Evolutionary conservation across 148 eudicot species (phyloP).

Genomic region (Dianthus caryophyllus): DNA sequence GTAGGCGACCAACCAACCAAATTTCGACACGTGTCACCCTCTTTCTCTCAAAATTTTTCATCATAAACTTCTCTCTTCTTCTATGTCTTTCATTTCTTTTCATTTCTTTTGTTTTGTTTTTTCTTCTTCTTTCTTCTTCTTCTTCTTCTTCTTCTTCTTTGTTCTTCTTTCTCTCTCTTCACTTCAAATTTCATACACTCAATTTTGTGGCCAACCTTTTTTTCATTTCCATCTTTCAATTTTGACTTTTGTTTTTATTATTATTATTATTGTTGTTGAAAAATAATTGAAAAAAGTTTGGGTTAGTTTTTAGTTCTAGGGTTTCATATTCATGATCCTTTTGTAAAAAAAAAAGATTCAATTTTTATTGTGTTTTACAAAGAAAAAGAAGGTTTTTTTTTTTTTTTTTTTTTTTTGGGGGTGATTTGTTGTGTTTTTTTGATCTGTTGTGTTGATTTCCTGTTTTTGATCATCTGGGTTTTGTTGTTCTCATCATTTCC

Average conservation of each 20-base stretch:
- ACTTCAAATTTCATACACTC: constrained; percentile 11
- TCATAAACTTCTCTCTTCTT: too few species aligned
- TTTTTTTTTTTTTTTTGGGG: background rate
- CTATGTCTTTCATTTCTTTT: constrained; percentile 12
- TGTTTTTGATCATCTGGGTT: background rate
- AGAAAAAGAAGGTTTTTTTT: background rate
- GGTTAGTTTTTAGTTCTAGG: constrained; percentile 1
- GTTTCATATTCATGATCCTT: constrained; percentile 21
- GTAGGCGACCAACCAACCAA: constrained; percentile 7
- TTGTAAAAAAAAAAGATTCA: background rate
- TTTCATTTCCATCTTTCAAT: constrained; percentile 12
- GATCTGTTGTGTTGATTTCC: constrained; percentile 13
- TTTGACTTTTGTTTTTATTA: too few species aligned
- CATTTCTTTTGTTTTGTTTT: constrained; percentile 14
- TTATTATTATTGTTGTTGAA: too few species aligned
- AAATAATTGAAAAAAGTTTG: background rate
- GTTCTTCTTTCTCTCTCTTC: background rate
- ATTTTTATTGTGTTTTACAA: background rate
- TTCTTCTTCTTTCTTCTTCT: too few species aligned
- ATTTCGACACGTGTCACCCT: constrained; percentile 4
- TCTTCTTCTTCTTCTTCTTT: too few species aligned
- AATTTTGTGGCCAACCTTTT: constrained; percentile 25
- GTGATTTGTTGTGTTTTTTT: constrained; percentile 3
- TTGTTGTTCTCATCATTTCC: constrained; percentile 1
- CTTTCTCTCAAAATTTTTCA: too few species aligned